These are phyloP conservation scores for Fistulifera pelliculosa DNA, from an alignment of 108 stramenopile species.

Conservation along the genomic window DNA sequence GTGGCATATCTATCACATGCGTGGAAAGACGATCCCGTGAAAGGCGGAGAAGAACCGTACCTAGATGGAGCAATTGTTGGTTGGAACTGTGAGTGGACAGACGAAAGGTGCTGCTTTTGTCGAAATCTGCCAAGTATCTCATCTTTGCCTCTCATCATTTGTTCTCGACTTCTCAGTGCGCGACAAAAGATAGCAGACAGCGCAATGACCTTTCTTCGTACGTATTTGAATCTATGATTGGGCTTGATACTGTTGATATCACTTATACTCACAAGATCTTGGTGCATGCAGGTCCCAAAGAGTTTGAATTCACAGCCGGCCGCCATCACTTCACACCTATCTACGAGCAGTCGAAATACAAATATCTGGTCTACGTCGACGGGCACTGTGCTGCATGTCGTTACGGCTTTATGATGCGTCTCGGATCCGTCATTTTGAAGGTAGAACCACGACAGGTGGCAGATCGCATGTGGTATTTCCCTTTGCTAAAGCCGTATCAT, in stretches of 20 bases:
- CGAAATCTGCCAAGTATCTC: too few species aligned
- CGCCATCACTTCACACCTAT: constrained; percentile 94
- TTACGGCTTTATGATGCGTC: constrained; percentile 99
- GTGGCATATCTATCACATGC: constrained; percentile 66
- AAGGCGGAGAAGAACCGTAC: constrained; percentile 81
- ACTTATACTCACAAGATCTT: too few species aligned
- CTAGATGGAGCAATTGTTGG: constrained; percentile 95
- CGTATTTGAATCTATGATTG: too few species aligned
- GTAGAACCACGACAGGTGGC: constrained; percentile 88
- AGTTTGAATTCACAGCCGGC: constrained; percentile 88
- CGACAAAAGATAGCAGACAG: constrained; percentile 87
- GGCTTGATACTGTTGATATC: too few species aligned
- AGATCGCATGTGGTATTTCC: constrained; percentile 99
- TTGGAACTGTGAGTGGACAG: constrained; percentile 63
- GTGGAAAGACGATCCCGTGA: constrained; percentile 85
- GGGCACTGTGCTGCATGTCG: constrained; percentile 99
- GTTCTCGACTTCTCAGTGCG: constrained; percentile 27
- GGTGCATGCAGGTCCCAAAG: constrained; percentile 25
- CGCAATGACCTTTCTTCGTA: constrained; percentile 81
- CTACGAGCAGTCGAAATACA: constrained; percentile 96
- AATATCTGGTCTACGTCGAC: constrained; percentile 97
- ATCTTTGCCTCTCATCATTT: too few species aligned
- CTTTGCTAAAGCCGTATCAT: constrained; percentile 83
- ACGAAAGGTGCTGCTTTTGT: too few species aligned
- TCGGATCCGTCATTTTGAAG: constrained; percentile 96